These are phyloP conservation scores for Mortierella sp. DNA, from an alignment of 371 early-diverging fungal genomes.

Conservation along the genomic window DNA sequence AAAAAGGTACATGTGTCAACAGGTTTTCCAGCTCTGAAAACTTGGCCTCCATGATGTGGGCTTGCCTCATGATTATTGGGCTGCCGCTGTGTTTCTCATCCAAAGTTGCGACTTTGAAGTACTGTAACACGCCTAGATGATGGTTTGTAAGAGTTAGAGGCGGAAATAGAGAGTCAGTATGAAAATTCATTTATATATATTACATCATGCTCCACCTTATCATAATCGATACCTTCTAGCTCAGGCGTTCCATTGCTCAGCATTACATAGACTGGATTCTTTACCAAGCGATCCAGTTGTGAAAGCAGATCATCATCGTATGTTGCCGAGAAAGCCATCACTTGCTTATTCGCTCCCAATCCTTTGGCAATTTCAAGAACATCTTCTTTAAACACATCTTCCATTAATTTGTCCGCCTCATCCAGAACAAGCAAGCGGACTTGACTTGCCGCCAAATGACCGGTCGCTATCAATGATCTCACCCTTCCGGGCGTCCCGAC, in stretches of 20 bases:
- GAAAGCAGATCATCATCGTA: slow-evolving; percentile 66
- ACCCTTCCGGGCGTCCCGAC: slow-evolving; percentile 96
- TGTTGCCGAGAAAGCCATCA: slow-evolving; percentile 74
- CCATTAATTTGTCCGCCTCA: slow-evolving; percentile 95
- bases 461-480: slow-evolving; percentile 79
- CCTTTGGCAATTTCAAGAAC: slow-evolving; percentile 32
- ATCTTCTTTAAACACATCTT: slow-evolving; percentile 59
- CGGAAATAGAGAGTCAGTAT: not conserved
- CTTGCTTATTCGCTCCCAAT: slow-evolving; percentile 61
- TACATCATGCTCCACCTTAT: not conserved
- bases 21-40: slow-evolving; percentile 64
- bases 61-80: slow-evolving; percentile 39
- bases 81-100: slow-evolving; percentile 26
- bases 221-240: slow-evolving; percentile 60
- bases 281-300: slow-evolving; percentile 58
- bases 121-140: slow-evolving; percentile 68
- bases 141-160: not conserved
- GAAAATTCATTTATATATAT: not conserved
- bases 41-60: slow-evolving; percentile 62
- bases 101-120: slow-evolving; percentile 56
- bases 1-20: slow-evolving; percentile 68
- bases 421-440: slow-evolving; percentile 92
- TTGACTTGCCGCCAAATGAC: slow-evolving; percentile 68
- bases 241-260: slow-evolving; percentile 71
- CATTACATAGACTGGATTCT: slow-evolving; percentile 66